Percentiles rank a stretch among this genome's conserved stretches.
These are phyloP conservation scores for Termitomyces sp. DNA, from an alignment of 768 basidiomycete species.

Conservation along the genomic window DNA sequence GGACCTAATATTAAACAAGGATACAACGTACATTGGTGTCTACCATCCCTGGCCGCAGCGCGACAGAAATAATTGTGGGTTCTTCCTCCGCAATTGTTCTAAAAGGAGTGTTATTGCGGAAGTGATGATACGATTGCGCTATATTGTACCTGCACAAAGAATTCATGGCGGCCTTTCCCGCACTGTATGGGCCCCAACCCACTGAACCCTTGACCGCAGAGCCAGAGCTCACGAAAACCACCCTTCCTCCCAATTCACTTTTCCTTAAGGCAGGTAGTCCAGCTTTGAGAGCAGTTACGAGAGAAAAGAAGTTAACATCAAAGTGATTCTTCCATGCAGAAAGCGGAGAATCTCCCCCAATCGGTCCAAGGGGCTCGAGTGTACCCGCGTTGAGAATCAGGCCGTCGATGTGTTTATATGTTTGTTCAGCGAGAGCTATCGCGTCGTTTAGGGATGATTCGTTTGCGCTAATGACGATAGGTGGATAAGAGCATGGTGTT, in stretches of 20 bases:
- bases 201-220: constrained; percentile 62
- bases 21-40: constrained; percentile 61
- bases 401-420: constrained; percentile 64
- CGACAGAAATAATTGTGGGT: constrained; percentile 64
- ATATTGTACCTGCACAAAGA: constrained; percentile 62
- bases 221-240: constrained; percentile 86
- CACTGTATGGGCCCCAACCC: constrained; percentile 81
- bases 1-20: neutral
- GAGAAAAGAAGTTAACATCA: constrained; percentile 86
- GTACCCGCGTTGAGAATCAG: constrained; percentile 84
- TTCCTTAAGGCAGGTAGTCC: constrained; percentile 66
- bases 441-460: constrained; percentile 50
- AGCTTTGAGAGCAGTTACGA: constrained; percentile 63
- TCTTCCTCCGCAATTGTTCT: constrained; percentile 88
- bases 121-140: neutral
- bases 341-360: constrained; percentile 45
- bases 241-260: constrained; percentile 51
- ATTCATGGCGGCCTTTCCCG: constrained; percentile 88
- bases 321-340: constrained; percentile 69
- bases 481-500: constrained; percentile 5
- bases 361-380: constrained; percentile 62
- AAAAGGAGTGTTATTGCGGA: neutral
- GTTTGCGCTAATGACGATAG: constrained; percentile 44
- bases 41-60: constrained; percentile 85
- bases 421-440: constrained; percentile 46